Base-by-base conservation (phyloP, 2,329 filamentous ascomycete genomes). In the Didymella sp. region DNA sequence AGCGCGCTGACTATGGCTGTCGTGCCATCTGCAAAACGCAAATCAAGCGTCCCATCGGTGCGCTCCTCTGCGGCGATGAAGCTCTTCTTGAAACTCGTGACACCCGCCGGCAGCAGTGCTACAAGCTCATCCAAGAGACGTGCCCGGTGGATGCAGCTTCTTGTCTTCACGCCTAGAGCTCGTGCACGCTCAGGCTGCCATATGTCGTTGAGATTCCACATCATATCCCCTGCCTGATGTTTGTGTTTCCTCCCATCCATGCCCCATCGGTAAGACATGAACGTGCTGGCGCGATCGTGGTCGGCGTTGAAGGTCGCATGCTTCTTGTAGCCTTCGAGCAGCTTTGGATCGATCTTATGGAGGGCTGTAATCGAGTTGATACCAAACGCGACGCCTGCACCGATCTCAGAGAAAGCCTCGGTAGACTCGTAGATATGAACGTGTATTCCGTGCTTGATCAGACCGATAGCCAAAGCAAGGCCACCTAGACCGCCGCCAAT, bases 121-220 rank as follows among this genome's bases (percentile, higher is more conserved):
- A 63, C 83, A 73, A 81, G 76, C 41, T 78, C 77, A 24, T 79
- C 74, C 11, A 81, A 62, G 43, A 81, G 60, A 42, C 75, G 76
- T 50, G 69, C 76, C 30, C 78, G 68, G 59, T 80, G 78, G 30
- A 57, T 57, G 25, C 54, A 57, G 22, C 54, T 52, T 33, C 54
- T 47, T 30, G 54, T 40, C 11, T 43, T 38, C 28, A 57, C 37
- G 15, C 43, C 54, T 1, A 57, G 30, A 13, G 76, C 77, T 41
- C 75, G 75, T 50, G 75, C 78, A 12, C 77, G 68, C 35, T 66
- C 61, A 22, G 74, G 71, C 2, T 76, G 74, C 46, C 77, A 72
- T 6, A 69, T 66, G 15, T 73, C 77, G 3, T 65, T 38, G 2
- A 75, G 70, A 6, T 63, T 68, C 75, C 76, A 79, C 49, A 79